These are phyloP conservation scores for Calonectria multiphialidica DNA, from an alignment of 2,329 filamentous ascomycete genomes.

Conservation along the genomic window DNA sequence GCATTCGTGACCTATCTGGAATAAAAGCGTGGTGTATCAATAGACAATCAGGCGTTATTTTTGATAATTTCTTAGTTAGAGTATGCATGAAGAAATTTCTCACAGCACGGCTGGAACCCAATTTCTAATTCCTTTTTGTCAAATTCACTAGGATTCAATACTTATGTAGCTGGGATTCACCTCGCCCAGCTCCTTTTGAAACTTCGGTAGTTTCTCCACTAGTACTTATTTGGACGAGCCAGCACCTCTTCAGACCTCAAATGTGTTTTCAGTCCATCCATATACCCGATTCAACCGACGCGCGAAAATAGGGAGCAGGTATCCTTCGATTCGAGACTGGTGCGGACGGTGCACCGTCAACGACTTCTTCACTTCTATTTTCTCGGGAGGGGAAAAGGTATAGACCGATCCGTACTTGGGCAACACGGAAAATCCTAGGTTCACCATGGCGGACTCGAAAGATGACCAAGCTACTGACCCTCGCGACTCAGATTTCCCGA, in stretches of 20 bases:
- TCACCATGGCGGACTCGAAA: conserved; percentile 56
- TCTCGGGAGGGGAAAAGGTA: conserved; percentile 51
- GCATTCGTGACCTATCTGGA: too few species aligned
- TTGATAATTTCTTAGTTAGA: too few species aligned
- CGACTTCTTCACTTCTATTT: conserved; percentile 40
- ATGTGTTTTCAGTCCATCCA: conserved; percentile 51
- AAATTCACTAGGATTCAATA: too few species aligned
- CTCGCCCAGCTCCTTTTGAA: too few species aligned
- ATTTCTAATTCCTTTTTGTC: too few species aligned
- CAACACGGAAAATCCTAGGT: conserved; percentile 55
- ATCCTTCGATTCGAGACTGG: conserved; percentile 50
- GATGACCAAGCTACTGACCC: conserved; percentile 50
- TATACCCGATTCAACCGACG: conserved; percentile 49
- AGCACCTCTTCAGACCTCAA: conserved; percentile 41
- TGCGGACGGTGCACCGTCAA: conserved; percentile 55
- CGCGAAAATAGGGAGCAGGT: conserved; percentile 42
- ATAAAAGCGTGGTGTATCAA: too few species aligned
- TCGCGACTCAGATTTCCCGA: conserved; percentile 45
- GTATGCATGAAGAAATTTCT: too few species aligned
- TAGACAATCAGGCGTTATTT: too few species aligned
- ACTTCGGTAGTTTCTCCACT: too few species aligned
- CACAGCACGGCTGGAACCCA: too few species aligned
- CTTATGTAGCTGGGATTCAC: too few species aligned
- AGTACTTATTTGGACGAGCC: too few species aligned
- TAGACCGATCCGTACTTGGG: conserved; percentile 57